These are phyloP conservation scores for Camelina hispida DNA, from an alignment of 345 rosid genomes.

Conservation along the genomic window DNA sequence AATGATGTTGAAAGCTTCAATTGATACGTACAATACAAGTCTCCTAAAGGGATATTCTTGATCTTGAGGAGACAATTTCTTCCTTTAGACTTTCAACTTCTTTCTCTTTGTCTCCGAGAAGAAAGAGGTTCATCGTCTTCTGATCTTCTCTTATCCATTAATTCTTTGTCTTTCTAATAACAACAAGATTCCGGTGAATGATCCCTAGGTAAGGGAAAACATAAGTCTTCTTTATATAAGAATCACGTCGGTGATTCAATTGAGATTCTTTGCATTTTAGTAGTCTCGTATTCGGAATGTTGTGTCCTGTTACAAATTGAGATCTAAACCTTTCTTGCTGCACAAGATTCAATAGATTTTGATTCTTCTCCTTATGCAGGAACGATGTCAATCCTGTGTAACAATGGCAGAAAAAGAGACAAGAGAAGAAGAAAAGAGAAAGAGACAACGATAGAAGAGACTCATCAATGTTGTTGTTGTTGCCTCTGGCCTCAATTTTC, in stretches of 20 bases:
- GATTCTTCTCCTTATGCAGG: not conserved
- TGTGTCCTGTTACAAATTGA: not conserved
- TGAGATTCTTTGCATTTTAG: not conserved
- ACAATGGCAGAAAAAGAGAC: slow-evolving; percentile 8
- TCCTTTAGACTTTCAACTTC: slow-evolving; percentile 3
- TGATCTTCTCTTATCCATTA: not conserved
- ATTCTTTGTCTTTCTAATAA: not conserved
- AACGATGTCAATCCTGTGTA: slow-evolving; percentile 31
- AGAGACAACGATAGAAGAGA: slow-evolving; percentile 9
- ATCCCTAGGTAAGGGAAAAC: slow-evolving; percentile 4
- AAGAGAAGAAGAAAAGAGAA: slow-evolving; percentile 35
- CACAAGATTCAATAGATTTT: slow-evolving; percentile 1
- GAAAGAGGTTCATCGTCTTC: slow-evolving; percentile 20
- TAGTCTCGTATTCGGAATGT: not conserved
- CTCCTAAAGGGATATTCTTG: slow-evolving; percentile 22
- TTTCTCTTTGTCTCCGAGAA: slow-evolving; percentile 6
- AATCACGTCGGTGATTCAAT: not conserved
- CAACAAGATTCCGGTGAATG: slow-evolving; percentile 14
- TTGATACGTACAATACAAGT: slow-evolving; percentile 33
- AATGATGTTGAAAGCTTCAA: slow-evolving; percentile 24
- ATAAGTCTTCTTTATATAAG: not conserved
- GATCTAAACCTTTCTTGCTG: slow-evolving; percentile 22
- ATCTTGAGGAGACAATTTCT: slow-evolving; percentile 21
- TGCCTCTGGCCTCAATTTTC: slow-evolving; percentile 43
- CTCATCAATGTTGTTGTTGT: slow-evolving; percentile 39